Base-by-base conservation (phyloP, 1,284 basidiomycete species). In the Pyrrhoderma lamaoense region DNA sequence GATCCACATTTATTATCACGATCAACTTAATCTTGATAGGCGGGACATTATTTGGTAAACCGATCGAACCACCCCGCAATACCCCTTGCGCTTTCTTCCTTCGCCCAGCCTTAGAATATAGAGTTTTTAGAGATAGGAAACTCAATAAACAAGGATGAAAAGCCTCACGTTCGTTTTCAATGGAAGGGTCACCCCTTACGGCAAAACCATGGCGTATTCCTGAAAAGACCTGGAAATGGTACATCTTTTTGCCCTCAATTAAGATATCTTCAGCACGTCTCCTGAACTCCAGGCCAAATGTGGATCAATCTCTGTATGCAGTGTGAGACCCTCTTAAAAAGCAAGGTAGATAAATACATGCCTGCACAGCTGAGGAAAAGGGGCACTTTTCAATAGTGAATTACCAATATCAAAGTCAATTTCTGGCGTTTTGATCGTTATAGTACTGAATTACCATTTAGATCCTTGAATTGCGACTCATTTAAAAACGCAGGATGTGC, bases 401-500 rank as follows among this genome's bases (percentile, higher is more conserved):
- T 31, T 2, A n/a, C n/a, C n/a, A n/a, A n/a, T n/a, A n/a, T n/a
- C n/a, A n/a, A n/a, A n/a, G n/a, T n/a, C n/a, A n/a, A n/a, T n/a
- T n/a, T n/a, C n/a, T n/a, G n/a, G n/a, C n/a, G n/a, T n/a, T n/a
- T n/a, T n/a, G n/a, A n/a, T n/a, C n/a, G n/a, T n/a, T n/a, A n/a
- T n/a, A n/a, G n/a, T n/a, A n/a, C n/a, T n/a, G 25, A 23, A 27
- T 3, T 51, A 77, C 79, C 68, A 25, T 70, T 76, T 21, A 76
- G 55, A 1, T 73, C 70, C 16, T 60, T 60, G 61, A 81, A 71
- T 42, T 77, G 64, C 1, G 72, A 67, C 46, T 72, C 71, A 19
- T 71, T 72, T 23, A 85, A 58, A 49, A 69, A 69, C 3, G 75
- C 71, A 8, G 81, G 77, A 62, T 83, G 75, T 14, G 74, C 76